Evolutionary conservation across 2,329 filamentous ascomycete genomes (phyloP), one percentile per base, ranked within the genome.

Genomic region (Alternaria solani): DNA sequence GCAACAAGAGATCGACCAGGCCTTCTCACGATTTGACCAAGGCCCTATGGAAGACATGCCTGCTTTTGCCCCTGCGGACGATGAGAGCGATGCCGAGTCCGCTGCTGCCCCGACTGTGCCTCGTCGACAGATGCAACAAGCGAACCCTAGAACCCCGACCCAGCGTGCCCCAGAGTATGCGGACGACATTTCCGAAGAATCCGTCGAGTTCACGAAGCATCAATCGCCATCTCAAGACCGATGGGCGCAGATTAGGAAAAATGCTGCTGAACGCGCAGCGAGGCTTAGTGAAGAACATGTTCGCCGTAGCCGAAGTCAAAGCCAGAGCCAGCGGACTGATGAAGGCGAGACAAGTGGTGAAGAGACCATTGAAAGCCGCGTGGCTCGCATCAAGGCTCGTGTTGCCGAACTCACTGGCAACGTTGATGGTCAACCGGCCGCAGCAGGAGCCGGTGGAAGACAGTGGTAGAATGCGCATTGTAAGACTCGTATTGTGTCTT

Each of bases 161-260:
- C 65, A 68, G 14, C 65, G 62, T 20, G 59, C 61, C 7, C 52
- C 62, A 5, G 62, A 68, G 5, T 46, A 65, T 5, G 64, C 67
- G 30, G 79, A 80, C 34, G 74, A 77, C 51, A 71, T 75, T 1
- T 83, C 81, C 1, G 80, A 82, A 55, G 72, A 78, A 12, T 81
- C 80, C 3, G 71, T 81, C 34, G 80, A 82, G n/a, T 55, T 75
- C 26, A 63, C 62, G 5, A 72, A 64, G 46, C 74, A 73, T 47
- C 81, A 82, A 12, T 76, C 73, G 36, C 78, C 72, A 20, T 69
- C 73, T 32, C 85, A 91, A 65, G 94, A 97, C 75, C 89, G 94
- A 55, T 99, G 95, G 95, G 94, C 94, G 1, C 93, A 96, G 79
- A 97, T 98, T 68, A 88, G 94, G 67, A 94, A 94, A 84, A 97